Evolutionary conservation across 495 filamentous ascomycete species (phyloP).

Genomic region (Pseudevernia furfuracea): DNA sequence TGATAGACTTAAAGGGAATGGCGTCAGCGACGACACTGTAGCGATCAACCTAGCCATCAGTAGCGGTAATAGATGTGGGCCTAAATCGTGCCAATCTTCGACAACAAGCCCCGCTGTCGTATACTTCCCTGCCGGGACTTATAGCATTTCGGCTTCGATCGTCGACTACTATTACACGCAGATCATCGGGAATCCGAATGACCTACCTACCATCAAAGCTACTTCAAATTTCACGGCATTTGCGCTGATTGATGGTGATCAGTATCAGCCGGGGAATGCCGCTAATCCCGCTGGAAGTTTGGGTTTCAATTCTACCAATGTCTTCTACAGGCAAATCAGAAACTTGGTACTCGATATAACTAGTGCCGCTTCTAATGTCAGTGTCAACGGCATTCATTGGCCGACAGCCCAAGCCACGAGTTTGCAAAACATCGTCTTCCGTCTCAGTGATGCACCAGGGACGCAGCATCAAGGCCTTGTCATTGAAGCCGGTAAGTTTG

Average conservation of each 20-base stretch:
- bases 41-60: constrained; percentile 57
- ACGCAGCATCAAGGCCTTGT: constrained; percentile 66
- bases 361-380: constrained; percentile 43
- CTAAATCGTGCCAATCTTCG: constrained; percentile 37
- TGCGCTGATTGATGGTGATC: constrained; percentile 62
- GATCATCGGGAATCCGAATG: constrained; percentile 59
- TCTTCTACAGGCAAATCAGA: constrained; percentile 70
- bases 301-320: constrained; percentile 55
- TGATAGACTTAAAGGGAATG: constrained; percentile 37
- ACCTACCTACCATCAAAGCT: constrained; percentile 58
- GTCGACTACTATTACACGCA: constrained; percentile 56
- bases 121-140: constrained; percentile 59
- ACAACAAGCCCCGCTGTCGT: constrained; percentile 53
- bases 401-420: constrained; percentile 64
- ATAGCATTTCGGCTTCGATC: constrained; percentile 50
- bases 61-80: constrained; percentile 46
- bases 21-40: constrained; percentile 56
- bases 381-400: constrained; percentile 68
- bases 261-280: constrained; percentile 41
- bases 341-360: constrained; percentile 74
- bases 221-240: constrained; percentile 53
- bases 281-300: constrained; percentile 26
- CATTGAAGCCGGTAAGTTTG: constrained; percentile 56
- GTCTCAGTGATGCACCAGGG: constrained; percentile 52
- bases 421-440: constrained; percentile 69